Evolutionary conservation across 768 basidiomycete species (phyloP).

Genomic region (Boletus bicolor): DNA sequence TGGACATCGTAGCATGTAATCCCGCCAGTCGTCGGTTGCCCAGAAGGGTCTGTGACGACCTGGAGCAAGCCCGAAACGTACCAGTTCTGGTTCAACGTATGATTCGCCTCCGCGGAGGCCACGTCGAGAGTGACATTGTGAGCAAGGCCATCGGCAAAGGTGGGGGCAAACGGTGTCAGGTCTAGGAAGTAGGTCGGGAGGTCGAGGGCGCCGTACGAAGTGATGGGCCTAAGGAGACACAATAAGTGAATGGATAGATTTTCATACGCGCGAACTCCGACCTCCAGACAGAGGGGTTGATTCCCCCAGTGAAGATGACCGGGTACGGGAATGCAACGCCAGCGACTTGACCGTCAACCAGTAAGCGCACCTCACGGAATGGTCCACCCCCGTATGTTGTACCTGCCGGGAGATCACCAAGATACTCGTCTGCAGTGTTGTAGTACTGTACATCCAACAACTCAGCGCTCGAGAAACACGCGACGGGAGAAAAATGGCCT

Average conservation of each 20-base stretch:
- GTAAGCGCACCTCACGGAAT: constrained; percentile 60
- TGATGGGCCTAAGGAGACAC: constrained; percentile 51
- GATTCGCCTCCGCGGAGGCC: constrained; percentile 62
- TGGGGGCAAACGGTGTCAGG: constrained; percentile 71
- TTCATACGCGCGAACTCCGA: constrained; percentile 22
- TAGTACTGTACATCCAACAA: constrained; percentile 48
- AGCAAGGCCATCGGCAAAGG: constrained; percentile 62
- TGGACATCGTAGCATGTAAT: constrained; percentile 58
- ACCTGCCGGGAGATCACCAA: constrained; percentile 50
- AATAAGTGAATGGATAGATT: neutral
- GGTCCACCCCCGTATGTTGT: constrained; percentile 48
- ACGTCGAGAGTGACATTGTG: constrained; percentile 76
- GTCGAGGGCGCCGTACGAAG: constrained; percentile 73
- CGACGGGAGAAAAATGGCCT: constrained; percentile 9
- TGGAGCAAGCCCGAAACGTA: constrained; percentile 69
- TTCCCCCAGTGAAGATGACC: constrained; percentile 72
- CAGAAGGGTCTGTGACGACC: constrained; percentile 62
- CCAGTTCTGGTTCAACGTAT: constrained; percentile 73
- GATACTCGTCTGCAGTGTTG: constrained; percentile 60
- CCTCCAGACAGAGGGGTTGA: constrained; percentile 70
- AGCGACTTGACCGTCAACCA: constrained; percentile 54
- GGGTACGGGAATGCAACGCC: constrained; percentile 57
- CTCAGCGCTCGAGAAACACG: neutral
- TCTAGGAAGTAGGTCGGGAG: constrained; percentile 77
- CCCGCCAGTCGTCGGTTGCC: constrained; percentile 61